These are phyloP conservation scores for Citrus mangshanensis DNA, from an alignment of 345 rosid species.

Conservation along the genomic window DNA sequence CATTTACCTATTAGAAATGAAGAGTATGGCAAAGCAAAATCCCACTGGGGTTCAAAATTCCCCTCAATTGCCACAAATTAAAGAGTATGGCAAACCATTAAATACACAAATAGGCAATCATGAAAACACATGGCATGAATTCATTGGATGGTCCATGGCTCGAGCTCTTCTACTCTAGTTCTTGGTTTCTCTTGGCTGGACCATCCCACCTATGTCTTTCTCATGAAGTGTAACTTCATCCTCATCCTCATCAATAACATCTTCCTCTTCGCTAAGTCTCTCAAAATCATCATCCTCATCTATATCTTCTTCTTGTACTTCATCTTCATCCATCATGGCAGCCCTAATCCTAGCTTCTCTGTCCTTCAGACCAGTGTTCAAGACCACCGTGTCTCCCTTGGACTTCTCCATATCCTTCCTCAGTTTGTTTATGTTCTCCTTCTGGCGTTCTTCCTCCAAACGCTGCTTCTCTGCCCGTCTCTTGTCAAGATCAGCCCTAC, in stretches of 20 bases:
- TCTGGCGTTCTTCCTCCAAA: constrained; percentile 59
- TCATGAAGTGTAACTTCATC: constrained; percentile 28
- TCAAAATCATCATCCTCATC: constrained; percentile 33
- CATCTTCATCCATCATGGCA: constrained; percentile 39
- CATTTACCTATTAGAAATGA: too few relatives aligned
- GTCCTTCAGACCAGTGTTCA: constrained; percentile 66
- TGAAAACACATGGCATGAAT: neutral
- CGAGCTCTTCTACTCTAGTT: too few relatives aligned
- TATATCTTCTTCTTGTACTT: constrained; percentile 32
- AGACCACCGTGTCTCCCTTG: constrained; percentile 60
- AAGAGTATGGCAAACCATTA: too few relatives aligned
- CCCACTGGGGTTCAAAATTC: too few relatives aligned
- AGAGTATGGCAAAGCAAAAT: too few relatives aligned
- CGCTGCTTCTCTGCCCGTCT: constrained; percentile 71
- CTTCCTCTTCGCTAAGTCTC: constrained; percentile 34
- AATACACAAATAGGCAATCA: too few relatives aligned
- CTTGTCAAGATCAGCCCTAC: constrained; percentile 75
- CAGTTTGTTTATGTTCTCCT: constrained; percentile 57
- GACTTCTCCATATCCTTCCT: constrained; percentile 74
- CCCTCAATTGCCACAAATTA: too few relatives aligned
- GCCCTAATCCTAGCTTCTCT: constrained; percentile 20
- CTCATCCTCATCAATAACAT: constrained; percentile 54
- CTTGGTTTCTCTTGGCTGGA: too few relatives aligned
- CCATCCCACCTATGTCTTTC: neutral
- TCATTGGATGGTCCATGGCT: neutral